These are phyloP conservation scores for Candida pseudocylindracea DNA, from an alignment of 1,139 yeast species.

Conservation along the genomic window DNA sequence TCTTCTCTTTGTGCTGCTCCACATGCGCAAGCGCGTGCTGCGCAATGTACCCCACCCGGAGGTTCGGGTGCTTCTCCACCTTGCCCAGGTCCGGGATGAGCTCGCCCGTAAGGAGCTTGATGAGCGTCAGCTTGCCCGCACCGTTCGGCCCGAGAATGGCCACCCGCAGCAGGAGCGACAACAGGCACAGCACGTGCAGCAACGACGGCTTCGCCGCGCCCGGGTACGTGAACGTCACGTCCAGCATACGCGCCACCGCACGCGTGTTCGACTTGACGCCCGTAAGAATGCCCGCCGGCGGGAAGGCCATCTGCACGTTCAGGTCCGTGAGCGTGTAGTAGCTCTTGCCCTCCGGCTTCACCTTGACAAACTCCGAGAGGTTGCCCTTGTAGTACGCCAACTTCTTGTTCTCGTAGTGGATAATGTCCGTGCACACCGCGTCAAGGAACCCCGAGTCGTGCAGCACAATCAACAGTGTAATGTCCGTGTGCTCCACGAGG, in stretches of 20 bases:
- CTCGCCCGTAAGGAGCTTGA: conserved; percentile 84
- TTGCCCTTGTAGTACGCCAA: conserved; percentile 93
- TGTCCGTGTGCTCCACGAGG: conserved; percentile 55
- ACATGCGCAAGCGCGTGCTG: conserved; percentile 97
- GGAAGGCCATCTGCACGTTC: conserved; percentile 92
- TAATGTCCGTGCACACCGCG: conserved; percentile 87
- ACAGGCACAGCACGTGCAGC: conserved; percentile 58
- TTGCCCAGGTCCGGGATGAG: conserved; percentile 67
- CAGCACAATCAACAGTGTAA: conserved; percentile 87
- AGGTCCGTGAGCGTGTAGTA: conserved; percentile 91
- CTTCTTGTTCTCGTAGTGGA: conserved; percentile 90
- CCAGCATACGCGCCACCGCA: conserved; percentile 78
- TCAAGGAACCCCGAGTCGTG: conserved; percentile 97
- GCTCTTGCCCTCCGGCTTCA: conserved; percentile 89
- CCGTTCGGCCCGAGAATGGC: conserved; percentile 97
- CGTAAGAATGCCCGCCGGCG: conserved; percentile 90
- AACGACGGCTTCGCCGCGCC: conserved; percentile 77
- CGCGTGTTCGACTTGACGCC: conserved; percentile 93
- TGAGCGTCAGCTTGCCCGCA: conserved; percentile 94
- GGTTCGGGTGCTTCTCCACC: conserved; percentile 93
- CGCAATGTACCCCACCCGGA: conserved; percentile 96
- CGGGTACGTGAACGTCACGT: conserved; percentile 79
- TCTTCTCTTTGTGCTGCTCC: conserved; percentile 90
- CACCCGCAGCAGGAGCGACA: conserved; percentile 83
- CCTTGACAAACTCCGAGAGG: conserved; percentile 75